Evolutionary conservation across 306 rosid genomes (phyloP).

Genomic region (Vicia villosa): DNA sequence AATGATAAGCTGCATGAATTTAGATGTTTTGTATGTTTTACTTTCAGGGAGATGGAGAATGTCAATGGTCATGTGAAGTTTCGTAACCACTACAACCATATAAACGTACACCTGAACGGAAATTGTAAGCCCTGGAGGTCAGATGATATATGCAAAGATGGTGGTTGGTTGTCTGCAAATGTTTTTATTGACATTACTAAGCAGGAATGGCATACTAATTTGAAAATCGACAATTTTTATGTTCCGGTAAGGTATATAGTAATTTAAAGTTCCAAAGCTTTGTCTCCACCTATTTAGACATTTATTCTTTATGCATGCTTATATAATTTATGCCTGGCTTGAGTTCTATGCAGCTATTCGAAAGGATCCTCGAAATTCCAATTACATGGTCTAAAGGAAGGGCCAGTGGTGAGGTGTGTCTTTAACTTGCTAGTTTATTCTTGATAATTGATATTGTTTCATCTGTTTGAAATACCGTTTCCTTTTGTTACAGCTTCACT

Average conservation of each 20-base stretch:
- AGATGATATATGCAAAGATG: slow-evolving; percentile 65
- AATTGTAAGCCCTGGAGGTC: slow-evolving; percentile 91
- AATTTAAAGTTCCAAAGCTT: slow-evolving; percentile 12
- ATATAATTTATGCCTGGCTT: slow-evolving; percentile 33
- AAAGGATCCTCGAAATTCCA: slow-evolving; percentile 87
- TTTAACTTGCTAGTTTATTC: slow-evolving; percentile 46
- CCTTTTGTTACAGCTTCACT: slow-evolving; percentile 66
- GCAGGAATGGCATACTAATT: slow-evolving; percentile 89
- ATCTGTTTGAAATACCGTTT: slow-evolving; percentile 29
- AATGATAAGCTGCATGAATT: slow-evolving; percentile 18
- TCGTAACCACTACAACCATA: slow-evolving; percentile 68
- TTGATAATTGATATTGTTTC: slow-evolving; percentile 26
- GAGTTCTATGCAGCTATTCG: slow-evolving; percentile 78
- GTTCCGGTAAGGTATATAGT: slow-evolving; percentile 76
- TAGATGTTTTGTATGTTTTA: slow-evolving; percentile 19
- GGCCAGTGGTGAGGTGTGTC: slow-evolving; percentile 93
- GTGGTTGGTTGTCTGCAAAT: slow-evolving; percentile 89
- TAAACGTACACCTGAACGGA: slow-evolving; percentile 79
- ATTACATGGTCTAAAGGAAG: slow-evolving; percentile 85
- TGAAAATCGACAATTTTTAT: slow-evolving; percentile 72
- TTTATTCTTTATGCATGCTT: slow-evolving; percentile 33
- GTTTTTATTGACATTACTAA: slow-evolving; percentile 77
- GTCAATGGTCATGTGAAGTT: slow-evolving; percentile 79
- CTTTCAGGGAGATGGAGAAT: slow-evolving; percentile 80
- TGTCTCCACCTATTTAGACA: slow-evolving; percentile 14